These are phyloP conservation scores for Anastatica hierochuntica DNA, from an alignment of 345 rosid genomes.

Conservation along the genomic window DNA sequence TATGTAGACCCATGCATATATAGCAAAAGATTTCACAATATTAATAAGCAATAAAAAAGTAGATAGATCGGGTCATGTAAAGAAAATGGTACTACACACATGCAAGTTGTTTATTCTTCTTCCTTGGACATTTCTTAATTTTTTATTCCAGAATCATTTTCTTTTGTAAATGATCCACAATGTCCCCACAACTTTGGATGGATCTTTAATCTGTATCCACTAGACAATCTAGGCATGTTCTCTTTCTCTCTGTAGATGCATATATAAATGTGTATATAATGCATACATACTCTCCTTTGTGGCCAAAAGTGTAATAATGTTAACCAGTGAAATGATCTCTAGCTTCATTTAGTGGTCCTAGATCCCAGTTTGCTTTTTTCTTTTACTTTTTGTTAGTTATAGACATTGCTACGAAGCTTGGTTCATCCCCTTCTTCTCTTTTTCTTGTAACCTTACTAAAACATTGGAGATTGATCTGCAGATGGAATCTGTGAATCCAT, in stretches of 20 bases:
- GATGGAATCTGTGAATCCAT: conserved; percentile 70
- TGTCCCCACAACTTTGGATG: conserved; percentile 26
- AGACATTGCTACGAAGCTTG: too few relatives aligned
- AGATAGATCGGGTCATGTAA: conserved; percentile 22
- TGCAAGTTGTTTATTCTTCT: conserved; percentile 32
- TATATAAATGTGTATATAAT: too few relatives aligned
- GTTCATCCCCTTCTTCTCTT: too few relatives aligned
- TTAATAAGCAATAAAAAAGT: conserved; percentile 4
- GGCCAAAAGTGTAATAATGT: too few relatives aligned
- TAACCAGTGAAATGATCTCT: too few relatives aligned
- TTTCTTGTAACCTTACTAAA: neutral
- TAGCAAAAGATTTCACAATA: conserved; percentile 16
- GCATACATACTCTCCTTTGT: too few relatives aligned
- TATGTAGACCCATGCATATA: too few relatives aligned
- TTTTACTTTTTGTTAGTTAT: too few relatives aligned
- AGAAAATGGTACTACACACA: too few relatives aligned
- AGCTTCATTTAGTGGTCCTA: conserved; percentile 33
- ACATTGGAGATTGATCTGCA: conserved; percentile 22
- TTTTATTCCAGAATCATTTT: conserved; percentile 12
- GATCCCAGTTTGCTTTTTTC: conserved; percentile 13
- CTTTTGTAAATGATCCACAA: conserved; percentile 6
- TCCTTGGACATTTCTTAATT: conserved; percentile 23
- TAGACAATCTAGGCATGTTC: neutral
- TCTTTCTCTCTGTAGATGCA: conserved; percentile 6
- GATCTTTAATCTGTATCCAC: conserved; percentile 16